phyloP scores from a whole-genome alignment of 1,284 basidiomycete species.

The Cutaneotrichosporon sp. region DNA sequence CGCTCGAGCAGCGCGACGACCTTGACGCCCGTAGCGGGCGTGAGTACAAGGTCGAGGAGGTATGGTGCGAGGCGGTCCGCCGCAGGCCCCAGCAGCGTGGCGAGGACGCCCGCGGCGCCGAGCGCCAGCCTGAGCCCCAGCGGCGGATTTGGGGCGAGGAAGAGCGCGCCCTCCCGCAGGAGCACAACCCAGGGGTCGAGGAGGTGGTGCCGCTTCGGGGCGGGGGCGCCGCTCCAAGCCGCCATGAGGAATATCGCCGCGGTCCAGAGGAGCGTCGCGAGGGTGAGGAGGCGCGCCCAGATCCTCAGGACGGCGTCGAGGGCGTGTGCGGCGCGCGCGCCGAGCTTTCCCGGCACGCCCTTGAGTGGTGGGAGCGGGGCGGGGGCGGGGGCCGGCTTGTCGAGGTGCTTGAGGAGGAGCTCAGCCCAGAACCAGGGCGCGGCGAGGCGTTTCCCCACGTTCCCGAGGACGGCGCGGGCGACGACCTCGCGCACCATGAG shows the following conservation, averaged over 20 bases:
- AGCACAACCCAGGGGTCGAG: slow-evolving; percentile 26
- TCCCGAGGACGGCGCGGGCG: slow-evolving; percentile 49
- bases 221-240: slow-evolving; percentile 19
- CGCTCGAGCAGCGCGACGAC: slow-evolving; percentile 35
- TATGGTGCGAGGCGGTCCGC: slow-evolving; percentile 43
- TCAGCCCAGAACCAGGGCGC: slow-evolving; percentile 53
- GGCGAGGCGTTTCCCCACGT: slow-evolving; percentile 42
- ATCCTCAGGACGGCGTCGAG: slow-evolving; percentile 1
- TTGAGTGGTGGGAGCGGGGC: neutral
- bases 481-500: slow-evolving; percentile 54
- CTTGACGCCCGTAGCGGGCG: slow-evolving; percentile 20
- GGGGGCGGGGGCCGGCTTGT: neutral
- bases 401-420: slow-evolving; percentile 20
- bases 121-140: slow-evolving; percentile 27
- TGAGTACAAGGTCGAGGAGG: slow-evolving; percentile 29
- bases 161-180: slow-evolving; percentile 1
- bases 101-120: neutral
- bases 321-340: neutral
- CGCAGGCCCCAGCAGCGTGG: slow-evolving; percentile 27
- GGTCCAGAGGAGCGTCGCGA: slow-evolving; percentile 17
- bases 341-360: neutral
- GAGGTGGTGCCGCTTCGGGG: slow-evolving; percentile 15
- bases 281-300: slow-evolving; percentile 1
- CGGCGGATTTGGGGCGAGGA: slow-evolving; percentile 16
- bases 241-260: slow-evolving; percentile 3